Evolutionary conservation across 106 monocot species (phyloP).

Genomic region (Dactylorhiza incarnata): DNA sequence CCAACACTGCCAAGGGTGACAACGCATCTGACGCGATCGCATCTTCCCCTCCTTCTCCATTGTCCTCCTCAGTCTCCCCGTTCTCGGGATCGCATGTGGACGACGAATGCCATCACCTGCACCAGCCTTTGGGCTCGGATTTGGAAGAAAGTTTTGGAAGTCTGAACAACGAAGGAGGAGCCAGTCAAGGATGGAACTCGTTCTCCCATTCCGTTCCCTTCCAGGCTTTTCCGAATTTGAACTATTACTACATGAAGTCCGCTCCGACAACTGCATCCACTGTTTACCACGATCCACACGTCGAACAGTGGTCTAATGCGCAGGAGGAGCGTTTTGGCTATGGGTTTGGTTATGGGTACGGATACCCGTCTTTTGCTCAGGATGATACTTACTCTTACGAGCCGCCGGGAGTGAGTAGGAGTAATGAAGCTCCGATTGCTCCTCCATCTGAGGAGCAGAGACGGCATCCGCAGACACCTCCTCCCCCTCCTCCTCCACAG

Average conservation of each 20-base stretch:
- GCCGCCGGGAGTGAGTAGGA: not conserved
- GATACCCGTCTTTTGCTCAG: conserved; percentile 6
- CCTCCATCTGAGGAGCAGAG: conserved; percentile 1
- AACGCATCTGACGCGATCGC: not conserved
- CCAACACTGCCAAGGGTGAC: conserved; percentile 1
- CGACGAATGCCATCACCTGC: conserved; percentile 19
- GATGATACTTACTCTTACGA: conserved; percentile 10
- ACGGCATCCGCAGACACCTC: conserved; percentile 31
- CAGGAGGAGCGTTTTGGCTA: not conserved
- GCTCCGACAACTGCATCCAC: conserved; percentile 32
- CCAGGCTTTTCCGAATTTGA: conserved; percentile 9
- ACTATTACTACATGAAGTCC: conserved; percentile 59
- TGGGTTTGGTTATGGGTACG: conserved; percentile 23
- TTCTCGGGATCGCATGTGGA: conserved; percentile 12
- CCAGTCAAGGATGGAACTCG: conserved; percentile 4
- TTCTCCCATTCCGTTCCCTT: conserved; percentile 5
- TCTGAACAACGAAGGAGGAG: not conserved
- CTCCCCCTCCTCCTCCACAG: conserved; percentile 40
- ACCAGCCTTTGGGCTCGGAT: conserved; percentile 20
- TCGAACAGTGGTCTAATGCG: not conserved
- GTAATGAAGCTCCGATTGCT: conserved; percentile 5
- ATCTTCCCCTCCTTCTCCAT: not conserved
- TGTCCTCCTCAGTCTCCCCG: conserved; percentile 8
- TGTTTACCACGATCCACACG: conserved; percentile 45
- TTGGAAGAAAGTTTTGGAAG: conserved; percentile 17